Percentiles rank a stretch among this genome's conserved stretches.
These are phyloP conservation scores for Pseudogymnoascus sp. DNA, from an alignment of 2,329 filamentous ascomycete genomes.

Conservation along the genomic window DNA sequence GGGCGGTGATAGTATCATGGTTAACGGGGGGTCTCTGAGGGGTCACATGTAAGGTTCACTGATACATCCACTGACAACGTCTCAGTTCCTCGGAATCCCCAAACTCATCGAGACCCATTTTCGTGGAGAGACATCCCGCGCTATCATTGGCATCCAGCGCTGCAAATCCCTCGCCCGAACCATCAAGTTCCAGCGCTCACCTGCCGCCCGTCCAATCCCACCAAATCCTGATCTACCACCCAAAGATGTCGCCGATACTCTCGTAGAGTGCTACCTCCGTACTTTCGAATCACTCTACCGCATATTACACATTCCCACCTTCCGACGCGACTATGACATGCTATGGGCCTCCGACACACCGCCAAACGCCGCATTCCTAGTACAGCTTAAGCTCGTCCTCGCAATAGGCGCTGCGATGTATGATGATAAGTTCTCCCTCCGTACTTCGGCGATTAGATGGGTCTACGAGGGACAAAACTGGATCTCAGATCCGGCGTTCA, in stretches of 20 bases:
- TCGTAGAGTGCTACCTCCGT: slow-evolving; percentile 43
- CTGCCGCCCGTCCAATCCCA: slow-evolving; percentile 38
- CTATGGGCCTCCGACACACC: slow-evolving; percentile 36
- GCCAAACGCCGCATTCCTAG: slow-evolving; percentile 39
- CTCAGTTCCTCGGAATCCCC: slow-evolving; percentile 38
- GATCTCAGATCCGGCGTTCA: slow-evolving; percentile 46
- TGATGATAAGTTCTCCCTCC: slow-evolving; percentile 43
- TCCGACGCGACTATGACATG: slow-evolving; percentile 41
- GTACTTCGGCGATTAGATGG: slow-evolving; percentile 45
- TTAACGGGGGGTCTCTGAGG: not conserved
- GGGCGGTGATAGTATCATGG: not conserved
- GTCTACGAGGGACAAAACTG: slow-evolving; percentile 50
- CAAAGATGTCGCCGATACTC: slow-evolving; percentile 36
- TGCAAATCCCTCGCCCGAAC: slow-evolving; percentile 46
- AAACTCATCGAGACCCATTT: slow-evolving; percentile 36
- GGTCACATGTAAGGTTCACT: not conserved
- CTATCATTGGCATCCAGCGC: slow-evolving; percentile 34
- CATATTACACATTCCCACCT: slow-evolving; percentile 45
- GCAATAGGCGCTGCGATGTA: slow-evolving; percentile 47
- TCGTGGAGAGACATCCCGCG: slow-evolving; percentile 32
- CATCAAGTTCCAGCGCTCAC: slow-evolving; percentile 44
- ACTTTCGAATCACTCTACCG: slow-evolving; percentile 42
- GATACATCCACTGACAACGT: slow-evolving; percentile 12
- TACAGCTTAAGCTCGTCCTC: slow-evolving; percentile 51
- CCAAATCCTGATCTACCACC: slow-evolving; percentile 40